A percentile compares a stretch with the other conserved stretches of the same genome.
phyloP scores from a whole-genome alignment of 2,329 filamentous ascomycete genomes.

The Dendrostoma leiphaemia region DNA sequence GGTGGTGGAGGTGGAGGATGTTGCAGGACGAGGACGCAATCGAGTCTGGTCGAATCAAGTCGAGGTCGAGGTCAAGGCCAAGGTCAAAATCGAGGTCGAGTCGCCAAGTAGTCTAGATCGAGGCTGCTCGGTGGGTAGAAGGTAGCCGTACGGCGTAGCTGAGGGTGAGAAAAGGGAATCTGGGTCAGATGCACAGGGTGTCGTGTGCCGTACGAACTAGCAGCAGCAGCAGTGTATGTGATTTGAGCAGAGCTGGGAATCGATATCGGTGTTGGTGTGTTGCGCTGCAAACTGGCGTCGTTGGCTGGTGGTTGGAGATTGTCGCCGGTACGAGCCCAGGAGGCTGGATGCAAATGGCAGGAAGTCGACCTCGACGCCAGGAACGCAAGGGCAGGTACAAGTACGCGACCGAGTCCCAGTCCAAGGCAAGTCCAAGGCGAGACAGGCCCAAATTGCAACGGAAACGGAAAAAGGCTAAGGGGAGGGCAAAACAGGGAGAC shows the following conservation, averaged over 20 bases:
- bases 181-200: background rate
- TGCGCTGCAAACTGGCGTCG: background rate
- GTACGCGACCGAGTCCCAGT: slow-evolving; percentile 1
- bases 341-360: background rate
- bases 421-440: background rate
- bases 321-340: background rate
- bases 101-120: background rate
- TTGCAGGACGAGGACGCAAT: background rate
- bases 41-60: background rate
- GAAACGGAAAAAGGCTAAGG: slow-evolving; percentile 11
- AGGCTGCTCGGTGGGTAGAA: background rate
- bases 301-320: background rate
- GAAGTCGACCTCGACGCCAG: background rate
- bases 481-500: slow-evolving; percentile 13
- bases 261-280: background rate
- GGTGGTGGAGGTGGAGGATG: background rate
- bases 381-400: background rate
- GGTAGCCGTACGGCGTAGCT: background rate
- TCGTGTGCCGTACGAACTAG: background rate
- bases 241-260: background rate
- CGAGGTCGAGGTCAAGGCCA: slow-evolving; percentile 4
- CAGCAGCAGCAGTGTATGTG: too few species aligned
- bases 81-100: background rate
- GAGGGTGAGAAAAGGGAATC: background rate
- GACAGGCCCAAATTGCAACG: slow-evolving; percentile 16